Base-by-base conservation (phyloP, 2,329 filamentous ascomycete genomes). In the Penicillium crustosum region DNA sequence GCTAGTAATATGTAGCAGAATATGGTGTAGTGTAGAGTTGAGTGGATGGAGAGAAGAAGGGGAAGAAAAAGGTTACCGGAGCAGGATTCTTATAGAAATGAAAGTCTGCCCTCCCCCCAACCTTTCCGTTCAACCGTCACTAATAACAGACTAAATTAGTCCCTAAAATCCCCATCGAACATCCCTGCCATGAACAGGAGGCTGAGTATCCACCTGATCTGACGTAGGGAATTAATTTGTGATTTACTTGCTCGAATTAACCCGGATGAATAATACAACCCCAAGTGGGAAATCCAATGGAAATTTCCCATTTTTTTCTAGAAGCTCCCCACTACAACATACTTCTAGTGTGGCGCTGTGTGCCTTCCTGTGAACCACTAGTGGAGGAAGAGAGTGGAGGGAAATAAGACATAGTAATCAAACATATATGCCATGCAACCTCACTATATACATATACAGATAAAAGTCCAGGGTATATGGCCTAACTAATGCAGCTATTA, bases 161-260 rank as follows among this genome's bases (percentile, higher is more conserved):
- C 38, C 51, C 51, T 43, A 51, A 55, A 50, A 35, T 50, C 53
- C 53, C 44, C 47, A 64, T 63, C 59, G 60, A 62, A 50, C 59
- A 67, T 67, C 65, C 65, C 62, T 67, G 64, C 65, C 62, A 61
- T 66, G 65, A 67, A 67, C 64, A 67, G 65, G 64, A 67, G 65
- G 65, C 65, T 67, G 64, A 67, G 65, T 47, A 60, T 62, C 65
- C 65, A 67, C 65, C 51, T 65, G 57, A 67, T 66, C 65, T 67
- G 65, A 67, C 65, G 65, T 67, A 67, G 63, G 63, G 59, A 61
- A 64, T 62, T 49, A 65, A 33, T 33, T 61, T 62, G 21, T 53
- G 59, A 62, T 63, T 60, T 49, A 55, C 19, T 21, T 38, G 21
- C 44, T 49, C 31, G 43, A 57, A 55, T 59, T 57, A 51, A 33